Base-by-base conservation (phyloP, 177 flowering plant species). In the Vitis hybrid region DNA sequence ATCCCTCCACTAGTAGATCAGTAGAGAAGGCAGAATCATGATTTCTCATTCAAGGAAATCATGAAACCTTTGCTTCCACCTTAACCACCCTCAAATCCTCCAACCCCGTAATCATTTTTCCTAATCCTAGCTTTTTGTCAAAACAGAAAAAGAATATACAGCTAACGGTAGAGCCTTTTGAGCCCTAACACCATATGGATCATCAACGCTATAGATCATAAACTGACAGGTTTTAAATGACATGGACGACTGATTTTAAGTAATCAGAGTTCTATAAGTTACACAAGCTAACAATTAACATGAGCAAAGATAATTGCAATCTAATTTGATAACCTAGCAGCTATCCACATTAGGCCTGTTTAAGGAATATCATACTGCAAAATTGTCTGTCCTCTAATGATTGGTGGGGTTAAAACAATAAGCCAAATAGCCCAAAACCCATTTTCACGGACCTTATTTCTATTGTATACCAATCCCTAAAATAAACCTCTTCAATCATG, bases 401-500 rank as follows among this genome's bases (percentile, higher is more conserved):
- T 40, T 40, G 45, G 7, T 40, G 45, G 45, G 45, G 45, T 40
- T 40, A 40, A 40, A 40, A 40, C 45, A 40, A 40, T 40, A 40
- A 40, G 45, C 45, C 45, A 40, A 40, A 40, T 5, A 5, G 34
- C 21, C 23, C 66, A 63, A 69, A 63, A 62, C 14, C 8, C 18
- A n/a, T 45, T 15, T 48, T 54, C 55, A 56, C 13, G 12, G 32
- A 65, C 19, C 10, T 62, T 17, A 21, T 57, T 17, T 50, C 17
- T 11, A 70, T 51, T 30, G 52, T 59, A 30, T 58, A 55, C 59
- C 57, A 49, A 65, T 1, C 56, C 55, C 52, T 45, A 32, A 52
- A 15, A n/a, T 57, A 30, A 62, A 66, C 68, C 59, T n/a, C 40
- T 55, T 30, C 65, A 72, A 79, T 79, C 74, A 79, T 79, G 77